Conservation (phyloP, 1,284 basidiomycete species). For the Sanghuangporus sanghuang region DNA sequence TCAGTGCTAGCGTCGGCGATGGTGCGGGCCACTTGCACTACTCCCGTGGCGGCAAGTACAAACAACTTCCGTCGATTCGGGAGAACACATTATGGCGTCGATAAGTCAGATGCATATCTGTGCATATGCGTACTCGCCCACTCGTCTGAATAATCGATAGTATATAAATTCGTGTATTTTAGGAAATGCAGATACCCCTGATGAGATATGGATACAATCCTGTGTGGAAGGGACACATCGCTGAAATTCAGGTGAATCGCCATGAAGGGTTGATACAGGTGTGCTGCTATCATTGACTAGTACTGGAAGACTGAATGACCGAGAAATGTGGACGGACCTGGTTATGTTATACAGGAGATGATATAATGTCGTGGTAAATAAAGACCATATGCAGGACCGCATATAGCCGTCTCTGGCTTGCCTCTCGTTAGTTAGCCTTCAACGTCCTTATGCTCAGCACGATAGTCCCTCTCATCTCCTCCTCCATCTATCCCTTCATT, state of each 20-base stretch:
- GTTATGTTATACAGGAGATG: too few species aligned
- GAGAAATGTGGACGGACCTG: neutral
- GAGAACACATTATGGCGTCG: too few species aligned
- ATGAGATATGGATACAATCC: neutral
- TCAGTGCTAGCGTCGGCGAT: neutral
- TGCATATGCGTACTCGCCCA: neutral
- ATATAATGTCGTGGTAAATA: neutral
- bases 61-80: too few species aligned
- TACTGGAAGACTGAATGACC: too few species aligned
- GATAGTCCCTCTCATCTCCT: neutral
- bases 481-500: neutral
- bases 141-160: too few species aligned
- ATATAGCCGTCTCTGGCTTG: slow-evolving; percentile 13
- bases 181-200: neutral
- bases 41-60: too few species aligned
- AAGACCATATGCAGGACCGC: slow-evolving; percentile 1
- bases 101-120: neutral
- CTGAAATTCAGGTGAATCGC: neutral
- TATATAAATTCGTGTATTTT: too few species aligned
- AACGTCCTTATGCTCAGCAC: neutral
- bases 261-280: neutral
- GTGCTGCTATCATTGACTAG: too few species aligned
- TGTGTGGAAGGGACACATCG: neutral
- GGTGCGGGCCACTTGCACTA: too few species aligned
- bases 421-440: neutral